Evolutionary conservation across 2,329 filamentous ascomycete genomes (phyloP).

Genomic region (Ceratocystis smalleyi): DNA sequence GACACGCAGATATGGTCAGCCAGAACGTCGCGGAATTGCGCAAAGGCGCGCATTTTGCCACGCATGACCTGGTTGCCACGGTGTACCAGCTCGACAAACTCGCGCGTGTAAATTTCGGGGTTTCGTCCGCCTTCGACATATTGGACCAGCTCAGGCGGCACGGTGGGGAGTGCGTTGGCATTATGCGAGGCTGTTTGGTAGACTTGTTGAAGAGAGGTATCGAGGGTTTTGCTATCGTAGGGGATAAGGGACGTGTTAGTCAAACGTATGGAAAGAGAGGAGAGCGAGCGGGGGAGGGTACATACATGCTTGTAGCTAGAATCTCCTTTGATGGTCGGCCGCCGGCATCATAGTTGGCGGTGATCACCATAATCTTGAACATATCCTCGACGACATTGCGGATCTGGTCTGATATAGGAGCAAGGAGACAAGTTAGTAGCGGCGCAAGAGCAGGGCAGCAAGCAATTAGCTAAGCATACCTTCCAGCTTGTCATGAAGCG

Average conservation of each 20-base stretch:
- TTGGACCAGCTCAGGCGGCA: conserved; percentile 48
- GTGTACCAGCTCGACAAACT: conserved; percentile 55
- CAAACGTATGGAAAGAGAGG: not conserved
- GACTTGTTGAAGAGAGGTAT: conserved; percentile 26
- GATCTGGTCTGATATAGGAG: conserved; percentile 33
- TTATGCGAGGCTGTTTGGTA: conserved; percentile 29
- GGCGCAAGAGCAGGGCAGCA: not conserved
- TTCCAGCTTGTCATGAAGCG: conserved; percentile 9
- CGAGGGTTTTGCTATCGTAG: conserved; percentile 27
- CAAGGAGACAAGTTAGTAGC: not conserved
- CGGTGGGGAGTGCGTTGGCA: conserved; percentile 29
- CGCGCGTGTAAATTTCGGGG: conserved; percentile 58
- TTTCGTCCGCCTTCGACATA: conserved; percentile 59
- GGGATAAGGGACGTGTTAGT: not conserved
- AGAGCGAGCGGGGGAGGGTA: not conserved
- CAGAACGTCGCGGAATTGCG: conserved; percentile 44
- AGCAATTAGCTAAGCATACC: not conserved
- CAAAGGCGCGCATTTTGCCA: conserved; percentile 49
- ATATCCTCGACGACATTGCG: conserved; percentile 49
- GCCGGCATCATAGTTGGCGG: conserved; percentile 43
- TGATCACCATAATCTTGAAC: conserved; percentile 48
- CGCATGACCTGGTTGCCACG: conserved; percentile 51
- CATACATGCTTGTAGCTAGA: conserved; percentile 37
- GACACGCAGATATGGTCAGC: conserved; percentile 41
- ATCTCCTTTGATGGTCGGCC: conserved; percentile 39